Evolutionary conservation across 352 stramenopile genomes (phyloP), one percentile per base, ranked within the genome.

Genomic region (Globisporangium mamillatum): DNA sequence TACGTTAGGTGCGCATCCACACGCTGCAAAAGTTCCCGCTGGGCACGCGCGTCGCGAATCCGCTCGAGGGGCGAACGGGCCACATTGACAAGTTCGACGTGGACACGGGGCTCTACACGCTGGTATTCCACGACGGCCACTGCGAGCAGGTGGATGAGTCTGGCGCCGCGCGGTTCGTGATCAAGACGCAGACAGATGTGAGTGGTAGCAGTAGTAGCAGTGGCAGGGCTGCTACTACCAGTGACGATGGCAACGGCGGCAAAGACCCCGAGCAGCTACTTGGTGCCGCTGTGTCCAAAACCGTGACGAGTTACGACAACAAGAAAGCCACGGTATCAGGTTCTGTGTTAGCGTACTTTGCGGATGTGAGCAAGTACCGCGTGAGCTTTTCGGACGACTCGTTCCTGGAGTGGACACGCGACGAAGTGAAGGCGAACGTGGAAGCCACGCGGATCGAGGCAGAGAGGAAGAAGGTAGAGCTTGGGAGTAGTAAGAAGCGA

Each of bases 31-130:
- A 79, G 24, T 81, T 79, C 59, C 64, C 72, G 29, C 29, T 90
- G 7, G 81, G 81, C 41, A 87, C 75, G 41, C 81, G 81, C 18
- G 81, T 91, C 18, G 81, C 81, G 22, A 78, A 88, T 36, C 83
- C 81, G 5, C 32, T 90, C 12, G 81, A 91, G 67, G 83, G 83
- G 54, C 78, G 81, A 18, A 89, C 80, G 34, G 83, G 83, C n/a
- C 34, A 73, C n/a, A 81, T 91, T 56, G 65, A 68, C 25, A 59
- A 63, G 18, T 91, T 75, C 53, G 77, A 90, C 66, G 55, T 58
- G 18, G 70, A 64, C 57, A 69, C 69, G 32, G 80, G 73, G 0
- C 55, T 85, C 29, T 91, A 91, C 68, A 74, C 73, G 18, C 68
- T 91, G 18, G 64, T 76, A 24, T 91, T 82, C 63, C 78, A 77